Conservation (phyloP, 2,329 filamentous ascomycete species). For the Scolecobasidium constrictum region DNA sequence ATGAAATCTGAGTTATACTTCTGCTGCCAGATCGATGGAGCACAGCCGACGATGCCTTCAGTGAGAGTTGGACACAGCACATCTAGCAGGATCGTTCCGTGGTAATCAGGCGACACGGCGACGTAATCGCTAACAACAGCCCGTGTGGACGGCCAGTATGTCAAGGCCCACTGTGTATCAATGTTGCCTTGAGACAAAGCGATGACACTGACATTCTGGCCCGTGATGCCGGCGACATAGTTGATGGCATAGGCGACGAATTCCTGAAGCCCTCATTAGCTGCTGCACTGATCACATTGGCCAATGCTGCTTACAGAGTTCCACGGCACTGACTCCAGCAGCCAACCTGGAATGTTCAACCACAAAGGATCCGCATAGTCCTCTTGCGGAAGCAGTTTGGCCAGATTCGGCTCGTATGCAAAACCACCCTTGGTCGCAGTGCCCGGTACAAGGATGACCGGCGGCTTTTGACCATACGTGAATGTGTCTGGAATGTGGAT, state of each 20-base stretch:
- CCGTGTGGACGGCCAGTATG: constrained; percentile 45
- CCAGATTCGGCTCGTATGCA: constrained; percentile 37
- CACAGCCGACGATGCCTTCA: constrained; percentile 26
- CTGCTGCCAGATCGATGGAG: constrained; percentile 38
- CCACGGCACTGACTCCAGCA: constrained; percentile 37
- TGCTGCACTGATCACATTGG: background rate
- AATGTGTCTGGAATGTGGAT: constrained; percentile 42
- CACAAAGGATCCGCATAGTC: constrained; percentile 40
- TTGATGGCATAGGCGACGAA: constrained; percentile 49
- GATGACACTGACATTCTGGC: constrained; percentile 33
- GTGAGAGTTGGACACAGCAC: constrained; percentile 10
- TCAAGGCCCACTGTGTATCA: constrained; percentile 45
- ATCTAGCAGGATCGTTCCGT: constrained; percentile 26
- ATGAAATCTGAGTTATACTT: constrained; percentile 34
- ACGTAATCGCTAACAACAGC: constrained; percentile 38
- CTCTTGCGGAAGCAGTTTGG: constrained; percentile 34
- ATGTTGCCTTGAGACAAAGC: constrained; percentile 47
- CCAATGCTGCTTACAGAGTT: too few species aligned
- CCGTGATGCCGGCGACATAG: constrained; percentile 32
- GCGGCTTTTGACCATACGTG: constrained; percentile 33
- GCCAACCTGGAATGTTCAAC: constrained; percentile 41
- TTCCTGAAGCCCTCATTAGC: constrained; percentile 24
- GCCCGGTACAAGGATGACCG: constrained; percentile 43
- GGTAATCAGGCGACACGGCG: constrained; percentile 42
- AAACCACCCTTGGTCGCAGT: constrained; percentile 39